A percentile compares a stretch with the other conserved stretches of the same genome.
phyloP scores from a whole-genome alignment of 2,329 filamentous ascomycete species.

The Fusarium napiforme region DNA sequence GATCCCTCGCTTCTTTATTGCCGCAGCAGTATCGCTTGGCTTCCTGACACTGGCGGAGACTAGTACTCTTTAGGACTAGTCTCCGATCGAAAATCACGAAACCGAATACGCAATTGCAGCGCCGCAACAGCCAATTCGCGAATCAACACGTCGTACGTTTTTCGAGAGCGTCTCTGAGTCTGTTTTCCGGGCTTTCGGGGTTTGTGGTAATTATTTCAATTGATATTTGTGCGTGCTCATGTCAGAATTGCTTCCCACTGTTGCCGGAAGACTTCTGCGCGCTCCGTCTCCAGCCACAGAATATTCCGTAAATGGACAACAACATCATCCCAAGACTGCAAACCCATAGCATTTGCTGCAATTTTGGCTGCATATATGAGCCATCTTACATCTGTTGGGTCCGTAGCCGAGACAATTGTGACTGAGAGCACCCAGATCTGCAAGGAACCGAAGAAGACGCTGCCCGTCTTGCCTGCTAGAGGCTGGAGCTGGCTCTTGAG shows the following conservation, averaged over 20 bases:
- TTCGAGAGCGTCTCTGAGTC: neutral
- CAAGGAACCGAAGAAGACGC: conserved; percentile 40
- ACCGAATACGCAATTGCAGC: conserved; percentile 20
- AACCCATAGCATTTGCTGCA: neutral
- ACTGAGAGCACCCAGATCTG: conserved; percentile 56
- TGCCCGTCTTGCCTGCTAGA: conserved; percentile 1
- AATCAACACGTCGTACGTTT: neutral
- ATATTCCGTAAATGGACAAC: conserved; percentile 17
- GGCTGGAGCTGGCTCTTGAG: conserved; percentile 48
- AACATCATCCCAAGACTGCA: conserved; percentile 35
- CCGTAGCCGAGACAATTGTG: conserved; percentile 52
- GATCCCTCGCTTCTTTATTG: neutral
- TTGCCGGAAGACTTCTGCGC: conserved; percentile 20
- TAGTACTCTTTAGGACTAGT: conserved; percentile 44
- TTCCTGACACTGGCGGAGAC: conserved; percentile 26
- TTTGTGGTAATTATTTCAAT: neutral
- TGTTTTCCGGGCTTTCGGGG: neutral
- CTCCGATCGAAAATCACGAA: conserved; percentile 43
- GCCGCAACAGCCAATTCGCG: neutral
- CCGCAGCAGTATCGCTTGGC: conserved; percentile 3
- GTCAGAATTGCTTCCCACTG: conserved; percentile 29
- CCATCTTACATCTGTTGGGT: conserved; percentile 45
- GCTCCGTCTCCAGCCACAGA: conserved; percentile 33
- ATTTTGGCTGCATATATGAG: conserved; percentile 43
- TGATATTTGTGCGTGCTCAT: neutral